phyloP scores from a whole-genome alignment of 2,329 filamentous ascomycete species.

The Colletotrichum gloeosporioides region DNA sequence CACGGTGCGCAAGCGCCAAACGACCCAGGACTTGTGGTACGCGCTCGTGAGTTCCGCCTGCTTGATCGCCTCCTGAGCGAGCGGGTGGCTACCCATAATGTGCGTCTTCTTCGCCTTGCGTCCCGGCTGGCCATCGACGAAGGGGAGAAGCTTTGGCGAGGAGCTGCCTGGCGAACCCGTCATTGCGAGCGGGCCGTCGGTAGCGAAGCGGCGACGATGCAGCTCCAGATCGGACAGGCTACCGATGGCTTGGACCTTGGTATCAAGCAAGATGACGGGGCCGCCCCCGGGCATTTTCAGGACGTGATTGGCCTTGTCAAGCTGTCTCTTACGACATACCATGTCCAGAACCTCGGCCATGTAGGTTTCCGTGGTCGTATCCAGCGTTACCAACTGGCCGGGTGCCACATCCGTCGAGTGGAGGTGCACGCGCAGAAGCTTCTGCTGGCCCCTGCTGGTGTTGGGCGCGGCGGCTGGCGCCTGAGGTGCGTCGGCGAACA shows the following conservation, averaged over 20 bases:
- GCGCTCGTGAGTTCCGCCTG: slow-evolving; percentile 61
- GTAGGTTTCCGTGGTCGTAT: slow-evolving; percentile 83
- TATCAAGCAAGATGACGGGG: slow-evolving; percentile 77
- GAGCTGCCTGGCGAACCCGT: slow-evolving; percentile 72
- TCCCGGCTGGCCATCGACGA: slow-evolving; percentile 44
- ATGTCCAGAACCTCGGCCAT: slow-evolving; percentile 82
- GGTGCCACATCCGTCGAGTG: slow-evolving; percentile 72
- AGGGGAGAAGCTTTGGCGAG: slow-evolving; percentile 69
- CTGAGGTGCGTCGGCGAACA: slow-evolving; percentile 63
- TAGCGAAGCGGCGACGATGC: slow-evolving; percentile 75
- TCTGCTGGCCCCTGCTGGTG: slow-evolving; percentile 66
- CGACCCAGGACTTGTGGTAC: slow-evolving; percentile 78
- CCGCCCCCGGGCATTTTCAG: slow-evolving; percentile 78
- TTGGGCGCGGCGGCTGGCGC: slow-evolving; percentile 47
- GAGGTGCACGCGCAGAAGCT: slow-evolving; percentile 75
- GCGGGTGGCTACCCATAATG: slow-evolving; percentile 66
- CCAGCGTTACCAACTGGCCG: slow-evolving; percentile 75
- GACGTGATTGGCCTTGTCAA: slow-evolving; percentile 81
- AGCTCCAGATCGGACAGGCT: slow-evolving; percentile 78
- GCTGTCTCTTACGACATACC: slow-evolving; percentile 76
- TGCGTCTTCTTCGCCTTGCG: slow-evolving; percentile 59
- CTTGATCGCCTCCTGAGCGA: slow-evolving; percentile 68
- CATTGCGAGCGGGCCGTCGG: slow-evolving; percentile 73
- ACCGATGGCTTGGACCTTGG: slow-evolving; percentile 79
- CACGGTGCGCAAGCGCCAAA: slow-evolving; percentile 84